A percentile compares a stretch with the other conserved stretches of the same genome.
Conservation (phyloP, 2,329 filamentous ascomycete genomes). For the Hymenoscyphus linearis region DNA sequence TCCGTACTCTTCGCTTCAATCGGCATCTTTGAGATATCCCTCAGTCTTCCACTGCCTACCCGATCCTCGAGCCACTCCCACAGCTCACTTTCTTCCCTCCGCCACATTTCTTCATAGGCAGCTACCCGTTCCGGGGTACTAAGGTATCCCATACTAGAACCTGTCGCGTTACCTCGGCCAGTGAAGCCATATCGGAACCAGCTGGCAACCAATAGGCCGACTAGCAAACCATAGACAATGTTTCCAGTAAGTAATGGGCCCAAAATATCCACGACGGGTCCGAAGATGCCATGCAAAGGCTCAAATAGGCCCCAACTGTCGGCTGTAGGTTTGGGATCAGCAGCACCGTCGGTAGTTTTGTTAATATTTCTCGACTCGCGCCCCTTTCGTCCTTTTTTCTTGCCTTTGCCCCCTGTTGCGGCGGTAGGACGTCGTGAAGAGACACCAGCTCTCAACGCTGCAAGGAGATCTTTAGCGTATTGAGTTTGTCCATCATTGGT, state of each 20-base stretch:
- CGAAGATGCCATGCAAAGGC: conserved; percentile 63
- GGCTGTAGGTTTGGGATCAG: conserved; percentile 32
- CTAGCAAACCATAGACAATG: conserved; percentile 68
- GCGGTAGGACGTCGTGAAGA: conserved; percentile 54
- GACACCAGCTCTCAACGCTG: conserved; percentile 67
- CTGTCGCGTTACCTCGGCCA: conserved; percentile 34
- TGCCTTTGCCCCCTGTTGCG: conserved; percentile 49
- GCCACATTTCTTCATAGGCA: conserved; percentile 83
- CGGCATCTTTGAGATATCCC: conserved; percentile 36
- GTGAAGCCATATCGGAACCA: conserved; percentile 63
- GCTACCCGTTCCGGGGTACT: conserved; percentile 60
- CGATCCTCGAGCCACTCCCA: conserved; percentile 33
- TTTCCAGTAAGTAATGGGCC: conserved; percentile 70
- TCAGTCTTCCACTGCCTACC: conserved; percentile 67
- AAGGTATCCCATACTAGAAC: conserved; percentile 36
- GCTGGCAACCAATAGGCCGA: conserved; percentile 65
- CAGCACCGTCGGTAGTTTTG: conserved; percentile 34
- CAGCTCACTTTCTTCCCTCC: conserved; percentile 33
- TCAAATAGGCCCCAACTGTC: conserved; percentile 76
- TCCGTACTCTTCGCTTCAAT: conserved; percentile 24
- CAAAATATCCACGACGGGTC: conserved; percentile 65
- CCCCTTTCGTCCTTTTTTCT: conserved; percentile 43
- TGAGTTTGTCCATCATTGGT: conserved; percentile 82
- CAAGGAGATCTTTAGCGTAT: conserved; percentile 76
- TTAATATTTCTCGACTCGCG: conserved; percentile 41